Percentiles rank a stretch among this genome's conserved stretches.
Conservation (phyloP, 2,329 filamentous ascomycete species). For the Oidium heveae region DNA sequence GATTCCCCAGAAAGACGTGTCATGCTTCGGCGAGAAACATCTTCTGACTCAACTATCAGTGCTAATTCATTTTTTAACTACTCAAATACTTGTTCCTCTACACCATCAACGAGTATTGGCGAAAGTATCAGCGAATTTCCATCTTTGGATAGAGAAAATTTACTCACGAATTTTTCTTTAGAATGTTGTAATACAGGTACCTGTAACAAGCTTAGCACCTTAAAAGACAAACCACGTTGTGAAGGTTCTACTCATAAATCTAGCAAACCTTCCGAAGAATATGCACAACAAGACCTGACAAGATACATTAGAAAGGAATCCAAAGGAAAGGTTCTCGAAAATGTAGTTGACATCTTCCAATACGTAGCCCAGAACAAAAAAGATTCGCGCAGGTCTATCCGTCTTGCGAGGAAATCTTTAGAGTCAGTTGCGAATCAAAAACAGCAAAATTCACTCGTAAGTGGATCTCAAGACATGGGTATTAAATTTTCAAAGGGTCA, state of each 20-base stretch:
- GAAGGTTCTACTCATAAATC: slow-evolving; percentile 32
- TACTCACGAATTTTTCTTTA: slow-evolving; percentile 5
- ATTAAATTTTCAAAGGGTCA: slow-evolving; percentile 11
- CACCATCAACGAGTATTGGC: slow-evolving; percentile 39
- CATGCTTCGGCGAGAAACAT: background rate
- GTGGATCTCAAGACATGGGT: slow-evolving; percentile 3
- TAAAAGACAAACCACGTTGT: slow-evolving; percentile 38
- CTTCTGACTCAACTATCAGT: slow-evolving; percentile 10
- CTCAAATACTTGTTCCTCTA: slow-evolving; percentile 16
- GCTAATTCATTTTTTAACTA: slow-evolving; percentile 10
- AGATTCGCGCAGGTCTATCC: slow-evolving; percentile 11
- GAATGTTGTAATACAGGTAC: slow-evolving; percentile 26
- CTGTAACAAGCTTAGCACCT: slow-evolving; percentile 30
- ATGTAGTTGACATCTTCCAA: background rate
- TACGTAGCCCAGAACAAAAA: slow-evolving; percentile 8
- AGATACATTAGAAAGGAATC: slow-evolving; percentile 8
- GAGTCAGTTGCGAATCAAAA: slow-evolving; percentile 20
- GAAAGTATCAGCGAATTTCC: slow-evolving; percentile 34
- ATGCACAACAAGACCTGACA: background rate
- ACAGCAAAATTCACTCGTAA: slow-evolving; percentile 11
- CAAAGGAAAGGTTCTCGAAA: slow-evolving; percentile 19
- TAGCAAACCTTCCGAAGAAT: slow-evolving; percentile 19
- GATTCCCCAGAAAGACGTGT: background rate
- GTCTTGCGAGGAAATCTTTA: slow-evolving; percentile 22
- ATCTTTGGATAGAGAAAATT: slow-evolving; percentile 12